Base-by-base conservation (phyloP, 176 grass and related monocot species). In the Bonia amplexicaulis region DNA sequence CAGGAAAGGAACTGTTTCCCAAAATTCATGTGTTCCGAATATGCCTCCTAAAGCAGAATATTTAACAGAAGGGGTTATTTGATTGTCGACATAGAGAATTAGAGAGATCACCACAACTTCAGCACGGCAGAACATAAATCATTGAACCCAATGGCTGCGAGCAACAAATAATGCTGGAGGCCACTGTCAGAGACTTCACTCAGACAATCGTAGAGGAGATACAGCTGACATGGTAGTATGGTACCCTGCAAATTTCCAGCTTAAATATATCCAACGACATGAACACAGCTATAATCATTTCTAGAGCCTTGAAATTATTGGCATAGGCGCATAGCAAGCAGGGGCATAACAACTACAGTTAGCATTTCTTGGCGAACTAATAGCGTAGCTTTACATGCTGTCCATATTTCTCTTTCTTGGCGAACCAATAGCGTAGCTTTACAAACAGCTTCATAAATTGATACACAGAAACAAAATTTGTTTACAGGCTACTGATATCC, bases 321-420 rank as follows among this genome's bases (percentile, higher is more conserved):
- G 14, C 45, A 75, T 33, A 33, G 31, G 31, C 31, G 31, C 31
- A 33, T 55, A 70, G 69, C 52, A 86, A 73, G 35, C 35, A 37
- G 35, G 35, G 12, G 12, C 52, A 73, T 52, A 78, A 77, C 55
- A 83, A 69, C 40, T 79, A 60, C 57, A 31, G 58, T 69, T 79
- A 70, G 45, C 69, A 76, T 84, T 60, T 66, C 22, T 41, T 22
- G 58, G 35, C 74, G 68, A 82, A 79, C 17, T 69, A 19, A n/a
- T 83, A n/a, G 46, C 5, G 5, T 19, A 63, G 52, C 39, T 80
- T 69, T 75, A 39, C 60, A 69, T 45, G 33, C 12, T 35, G 53
- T 11, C 25, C 40, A 27, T 67, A 51, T 63, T 82, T 70, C 20
- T 70, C 44, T 68, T 49, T 20, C 29, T 25, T 31, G 58, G 35